Base-by-base conservation (phyloP, 2,329 filamentous ascomycete species). In the Fusarium sp. region DNA sequence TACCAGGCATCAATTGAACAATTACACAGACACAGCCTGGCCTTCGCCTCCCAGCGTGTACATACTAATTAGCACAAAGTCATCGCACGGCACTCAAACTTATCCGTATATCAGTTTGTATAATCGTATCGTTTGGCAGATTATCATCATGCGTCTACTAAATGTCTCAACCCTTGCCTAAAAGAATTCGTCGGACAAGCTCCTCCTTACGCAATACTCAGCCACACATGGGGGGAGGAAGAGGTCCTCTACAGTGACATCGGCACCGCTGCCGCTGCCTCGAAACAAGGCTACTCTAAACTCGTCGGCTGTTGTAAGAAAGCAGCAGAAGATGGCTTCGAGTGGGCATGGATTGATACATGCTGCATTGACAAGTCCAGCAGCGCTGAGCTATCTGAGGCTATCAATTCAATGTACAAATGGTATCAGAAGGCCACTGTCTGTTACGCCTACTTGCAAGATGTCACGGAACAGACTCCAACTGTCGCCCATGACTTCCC, bases 361-460 rank as follows among this genome's bases (percentile, higher is more conserved):
- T 68, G 64, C 49, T 68, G 65, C 13, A 68, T 68, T 33, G 57
- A 68, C 33, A 68, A 68, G 45, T 46, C 64, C n/a, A 68, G 64
- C 13, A 68, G 65, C 26, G 44, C 58, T 17, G 57, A 68, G n/a
- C 49, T 68, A 7, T 63, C 63, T 2, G 57, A 68, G 33, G 64
- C 64, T 8, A 69, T 64, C n/a, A 64, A 64, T 35, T 64, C 58
- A 23, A 64, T 64, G 58, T 64, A 63, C 40, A 44, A 27, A 5
- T 68, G 58, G 65, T 68, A 68, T 5, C 45, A 45, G 15, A 50
- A 26, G 23, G 60, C 65, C 4, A 59, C 33, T 18, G 46, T 57
- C 15, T 68, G 65, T 20, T 68, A 68, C 26, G 50, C 49, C 26
- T 68, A 68, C 20, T 23, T 68, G 15, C 44, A 64, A 30, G 65